Percentiles rank a stretch among this genome's conserved stretches.
Evolutionary conservation across 352 stramenopile species (phyloP).

Genomic region (Globisporangium middletonii): DNA sequence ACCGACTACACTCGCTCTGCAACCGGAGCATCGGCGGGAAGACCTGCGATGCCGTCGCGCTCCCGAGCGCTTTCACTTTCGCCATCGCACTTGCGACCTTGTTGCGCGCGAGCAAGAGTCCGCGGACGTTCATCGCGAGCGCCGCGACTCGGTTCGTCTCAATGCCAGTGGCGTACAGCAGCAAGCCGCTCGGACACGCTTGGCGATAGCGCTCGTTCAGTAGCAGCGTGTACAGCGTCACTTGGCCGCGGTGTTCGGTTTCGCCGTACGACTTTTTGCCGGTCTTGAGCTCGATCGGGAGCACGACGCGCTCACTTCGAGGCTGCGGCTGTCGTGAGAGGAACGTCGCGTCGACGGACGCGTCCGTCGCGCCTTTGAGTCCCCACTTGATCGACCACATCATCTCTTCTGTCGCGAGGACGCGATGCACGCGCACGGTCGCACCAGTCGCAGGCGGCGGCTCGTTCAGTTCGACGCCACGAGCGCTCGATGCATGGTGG

Average conservation of each 20-base stretch:
- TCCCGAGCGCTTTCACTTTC: slow-evolving; percentile 47
- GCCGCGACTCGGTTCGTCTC: slow-evolving; percentile 64
- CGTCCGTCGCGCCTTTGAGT: slow-evolving; percentile 73
- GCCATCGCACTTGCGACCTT: slow-evolving; percentile 57
- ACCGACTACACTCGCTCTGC: slow-evolving; percentile 61
- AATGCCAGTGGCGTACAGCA: slow-evolving; percentile 68
- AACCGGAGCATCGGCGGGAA: slow-evolving; percentile 72
- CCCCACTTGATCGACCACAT: slow-evolving; percentile 84
- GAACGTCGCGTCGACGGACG: slow-evolving; percentile 52
- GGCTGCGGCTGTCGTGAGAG: neutral
- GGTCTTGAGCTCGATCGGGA: slow-evolving; percentile 87
- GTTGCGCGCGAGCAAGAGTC: slow-evolving; percentile 68
- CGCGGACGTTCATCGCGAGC: slow-evolving; percentile 47
- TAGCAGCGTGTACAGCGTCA: slow-evolving; percentile 87
- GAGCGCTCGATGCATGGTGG: neutral
- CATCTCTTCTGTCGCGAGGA: slow-evolving; percentile 80
- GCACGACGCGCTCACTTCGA: slow-evolving; percentile 20
- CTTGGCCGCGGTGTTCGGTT: slow-evolving; percentile 73
- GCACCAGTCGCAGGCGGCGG: slow-evolving; percentile 14
- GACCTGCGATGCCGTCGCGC: slow-evolving; percentile 34
- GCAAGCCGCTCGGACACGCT: slow-evolving; percentile 46
- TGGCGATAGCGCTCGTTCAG: slow-evolving; percentile 73
- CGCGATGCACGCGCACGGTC: slow-evolving; percentile 30
- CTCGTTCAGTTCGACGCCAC: slow-evolving; percentile 30
- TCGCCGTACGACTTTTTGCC: slow-evolving; percentile 58